phyloP scores from a whole-genome alignment of 148 eudicot species.

The Heliamphora exappendiculata region DNA sequence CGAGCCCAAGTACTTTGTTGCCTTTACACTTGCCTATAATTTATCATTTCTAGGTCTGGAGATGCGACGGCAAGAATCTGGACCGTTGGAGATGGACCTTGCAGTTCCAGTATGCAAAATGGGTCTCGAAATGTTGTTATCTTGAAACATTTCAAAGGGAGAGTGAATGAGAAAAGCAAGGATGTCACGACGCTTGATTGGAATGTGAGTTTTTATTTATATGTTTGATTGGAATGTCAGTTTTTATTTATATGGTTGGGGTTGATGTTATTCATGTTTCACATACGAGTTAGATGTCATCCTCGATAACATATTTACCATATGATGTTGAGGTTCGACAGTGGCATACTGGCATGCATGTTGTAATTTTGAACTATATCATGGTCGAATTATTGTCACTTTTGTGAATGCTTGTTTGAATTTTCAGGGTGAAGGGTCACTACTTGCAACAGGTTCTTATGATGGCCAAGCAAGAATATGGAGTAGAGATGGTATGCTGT shows the following conservation, averaged over 20 bases:
- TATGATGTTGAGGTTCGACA: not conserved
- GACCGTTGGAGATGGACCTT: constrained; percentile 49
- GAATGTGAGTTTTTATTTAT: constrained; percentile 70
- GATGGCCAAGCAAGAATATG: constrained; percentile 80
- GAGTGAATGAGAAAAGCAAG: constrained; percentile 53
- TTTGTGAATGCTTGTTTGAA: not conserved
- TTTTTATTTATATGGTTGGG: not conserved
- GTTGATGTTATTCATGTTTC: not conserved
- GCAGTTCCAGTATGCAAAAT: constrained; percentile 31
- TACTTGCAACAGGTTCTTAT: constrained; percentile 75
- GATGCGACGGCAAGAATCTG: constrained; percentile 73
- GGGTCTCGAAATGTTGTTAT: constrained; percentile 33
- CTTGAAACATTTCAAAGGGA: constrained; percentile 52
- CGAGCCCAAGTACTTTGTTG: not conserved
- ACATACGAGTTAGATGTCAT: not conserved
- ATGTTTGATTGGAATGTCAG: too few relatives aligned
- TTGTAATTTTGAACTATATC: not conserved
- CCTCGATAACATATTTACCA: not conserved
- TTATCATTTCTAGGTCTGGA: constrained; percentile 41
- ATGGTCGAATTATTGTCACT: constrained; percentile 6
- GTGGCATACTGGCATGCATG: not conserved
- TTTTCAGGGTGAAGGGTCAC: constrained; percentile 55
- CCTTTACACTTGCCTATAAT: not conserved
- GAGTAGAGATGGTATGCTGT: constrained; percentile 59
- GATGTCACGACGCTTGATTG: constrained; percentile 79